Percentiles rank a stretch among this genome's conserved stretches.
These are phyloP conservation scores for Insectozyma bohioensis DNA, from an alignment of 1,139 yeast genomes.

Conservation along the genomic window DNA sequence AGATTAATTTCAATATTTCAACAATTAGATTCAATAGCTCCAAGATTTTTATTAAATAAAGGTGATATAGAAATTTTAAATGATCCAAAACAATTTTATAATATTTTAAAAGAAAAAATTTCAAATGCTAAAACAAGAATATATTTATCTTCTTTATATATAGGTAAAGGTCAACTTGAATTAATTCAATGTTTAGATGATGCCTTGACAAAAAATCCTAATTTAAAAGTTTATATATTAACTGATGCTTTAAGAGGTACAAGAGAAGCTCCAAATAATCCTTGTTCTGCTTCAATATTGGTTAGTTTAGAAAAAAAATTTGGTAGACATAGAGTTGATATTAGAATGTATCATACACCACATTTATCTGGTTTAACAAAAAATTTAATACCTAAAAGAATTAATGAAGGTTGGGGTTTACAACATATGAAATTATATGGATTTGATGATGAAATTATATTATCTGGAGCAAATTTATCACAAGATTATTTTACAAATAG, in stretches of 20 bases:
- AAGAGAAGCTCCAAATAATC: constrained; percentile 75
- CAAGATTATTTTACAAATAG: constrained; percentile 92
- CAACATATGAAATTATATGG: constrained; percentile 99
- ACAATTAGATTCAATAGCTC: constrained; percentile 66
- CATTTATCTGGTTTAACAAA: constrained; percentile 69
- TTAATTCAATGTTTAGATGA: constrained; percentile 56
- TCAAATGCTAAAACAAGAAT: constrained; percentile 55
- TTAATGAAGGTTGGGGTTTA: constrained; percentile 89
- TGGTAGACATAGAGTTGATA: constrained; percentile 70
- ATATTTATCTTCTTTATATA: constrained; percentile 80
- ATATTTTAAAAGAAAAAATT: constrained; percentile 57
- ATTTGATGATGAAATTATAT: constrained; percentile 82
- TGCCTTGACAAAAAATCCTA: constrained; percentile 60
- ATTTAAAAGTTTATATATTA: constrained; percentile 67
- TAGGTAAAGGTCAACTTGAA: constrained; percentile 82
- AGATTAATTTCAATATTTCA: constrained; percentile 48
- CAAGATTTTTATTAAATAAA: constrained; percentile 61
- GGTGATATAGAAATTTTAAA: constrained; percentile 64
- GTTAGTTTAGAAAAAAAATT: constrained; percentile 65
- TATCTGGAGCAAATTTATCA: constrained; percentile 91
- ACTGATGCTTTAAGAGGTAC: constrained; percentile 93
- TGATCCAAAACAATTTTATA: constrained; percentile 71
- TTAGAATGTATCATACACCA: constrained; percentile 90
- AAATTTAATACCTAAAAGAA: constrained; percentile 69
- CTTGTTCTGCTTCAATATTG: constrained; percentile 73